Percentiles rank a stretch among this genome's conserved stretches.
These are phyloP conservation scores for Tuber brumale DNA, from an alignment of 495 filamentous ascomycete species.

Conservation along the genomic window DNA sequence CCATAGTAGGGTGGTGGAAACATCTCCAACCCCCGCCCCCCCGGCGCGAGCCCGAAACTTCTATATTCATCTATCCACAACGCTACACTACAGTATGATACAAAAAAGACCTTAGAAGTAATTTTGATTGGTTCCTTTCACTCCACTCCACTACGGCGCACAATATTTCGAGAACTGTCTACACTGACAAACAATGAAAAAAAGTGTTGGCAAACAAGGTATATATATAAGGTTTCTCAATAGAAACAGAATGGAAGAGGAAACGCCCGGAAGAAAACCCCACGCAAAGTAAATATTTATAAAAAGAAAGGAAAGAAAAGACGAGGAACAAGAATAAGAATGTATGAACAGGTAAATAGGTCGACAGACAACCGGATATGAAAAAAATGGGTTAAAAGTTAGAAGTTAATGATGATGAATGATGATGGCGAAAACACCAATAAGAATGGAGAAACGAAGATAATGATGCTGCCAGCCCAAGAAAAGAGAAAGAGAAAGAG, in stretches of 20 bases:
- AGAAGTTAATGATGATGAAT: constrained; percentile 12
- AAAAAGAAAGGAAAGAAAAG: constrained; percentile 9
- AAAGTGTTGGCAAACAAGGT: neutral
- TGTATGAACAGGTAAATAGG: constrained; percentile 4
- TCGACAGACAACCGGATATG: neutral
- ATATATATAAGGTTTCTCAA: constrained; percentile 7
- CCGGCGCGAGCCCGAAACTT: neutral
- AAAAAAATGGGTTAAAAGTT: constrained; percentile 10
- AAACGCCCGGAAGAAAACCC: constrained; percentile 14
- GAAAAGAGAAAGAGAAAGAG: constrained; percentile 6
- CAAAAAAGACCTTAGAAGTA: neutral
- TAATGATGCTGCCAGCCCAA: neutral
- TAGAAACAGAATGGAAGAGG: constrained; percentile 9
- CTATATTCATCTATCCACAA: constrained; percentile 2
- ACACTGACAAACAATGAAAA: neutral
- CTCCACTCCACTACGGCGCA: neutral
- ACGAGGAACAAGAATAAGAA: constrained; percentile 14
- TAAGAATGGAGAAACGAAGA: constrained; percentile 19
- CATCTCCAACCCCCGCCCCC: neutral
- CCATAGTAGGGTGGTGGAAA: neutral
- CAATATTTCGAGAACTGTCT: neutral
- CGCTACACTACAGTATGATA: neutral
- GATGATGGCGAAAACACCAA: constrained; percentile 11
- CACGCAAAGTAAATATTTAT: constrained; percentile 6
- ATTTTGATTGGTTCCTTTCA: neutral